Evolutionary conservation across 2,329 filamentous ascomycete species (phyloP).

Genomic region (Fusarium abutilonis): DNA sequence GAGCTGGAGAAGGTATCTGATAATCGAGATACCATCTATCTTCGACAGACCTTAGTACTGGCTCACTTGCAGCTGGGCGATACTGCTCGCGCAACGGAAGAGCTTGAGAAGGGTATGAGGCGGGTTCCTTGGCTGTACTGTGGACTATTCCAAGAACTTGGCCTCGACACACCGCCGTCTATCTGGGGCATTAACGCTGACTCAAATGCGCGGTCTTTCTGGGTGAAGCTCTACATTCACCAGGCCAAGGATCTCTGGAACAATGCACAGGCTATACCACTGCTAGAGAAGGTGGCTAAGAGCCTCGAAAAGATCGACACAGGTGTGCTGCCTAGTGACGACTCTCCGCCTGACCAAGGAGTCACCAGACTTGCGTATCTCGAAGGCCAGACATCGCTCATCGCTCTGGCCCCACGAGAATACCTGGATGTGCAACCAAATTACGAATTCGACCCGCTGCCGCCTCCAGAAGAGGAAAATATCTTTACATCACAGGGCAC

Average conservation of each 20-base stretch:
- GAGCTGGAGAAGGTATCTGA: constrained; percentile 51
- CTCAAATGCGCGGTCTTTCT: constrained; percentile 69
- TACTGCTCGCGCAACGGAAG: constrained; percentile 68
- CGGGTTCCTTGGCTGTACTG: constrained; percentile 86
- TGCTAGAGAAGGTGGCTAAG: constrained; percentile 76
- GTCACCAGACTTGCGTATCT: constrained; percentile 82
- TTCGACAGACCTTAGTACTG: constrained; percentile 79
- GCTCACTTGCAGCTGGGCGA: constrained; percentile 79
- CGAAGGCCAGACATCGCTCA: constrained; percentile 76
- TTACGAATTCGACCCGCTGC: constrained; percentile 83
- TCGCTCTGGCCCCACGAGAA: constrained; percentile 72
- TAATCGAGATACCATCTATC: constrained; percentile 67
- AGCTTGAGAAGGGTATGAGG: constrained; percentile 74
- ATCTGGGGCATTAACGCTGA: constrained; percentile 83
- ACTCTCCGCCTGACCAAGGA: constrained; percentile 54
- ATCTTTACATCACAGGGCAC: constrained; percentile 41
- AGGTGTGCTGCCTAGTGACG: constrained; percentile 52
- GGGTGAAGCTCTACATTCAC: constrained; percentile 78
- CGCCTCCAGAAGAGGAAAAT: constrained; percentile 69
- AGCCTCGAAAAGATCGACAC: constrained; percentile 58
- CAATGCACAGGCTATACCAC: constrained; percentile 72
- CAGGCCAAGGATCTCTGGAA: constrained; percentile 88
- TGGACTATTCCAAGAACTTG: constrained; percentile 80
- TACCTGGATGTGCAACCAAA: constrained; percentile 73
- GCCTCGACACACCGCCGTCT: constrained; percentile 78